Evolutionary conservation across 208 protist species (phyloP).

Genomic region (Trypanosoma scelopori): DNA sequence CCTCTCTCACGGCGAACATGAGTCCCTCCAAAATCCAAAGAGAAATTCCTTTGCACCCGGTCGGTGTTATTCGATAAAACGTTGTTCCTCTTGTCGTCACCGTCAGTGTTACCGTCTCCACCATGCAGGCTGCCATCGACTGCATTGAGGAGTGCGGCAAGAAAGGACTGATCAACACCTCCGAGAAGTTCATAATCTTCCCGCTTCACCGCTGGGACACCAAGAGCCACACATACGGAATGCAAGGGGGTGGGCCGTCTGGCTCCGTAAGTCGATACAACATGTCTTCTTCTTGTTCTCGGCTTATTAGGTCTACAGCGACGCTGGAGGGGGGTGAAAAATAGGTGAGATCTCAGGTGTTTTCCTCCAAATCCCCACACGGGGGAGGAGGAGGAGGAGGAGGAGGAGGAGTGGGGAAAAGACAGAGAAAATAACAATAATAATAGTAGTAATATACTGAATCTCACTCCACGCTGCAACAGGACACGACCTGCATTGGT

Average conservation of each 20-base stretch:
- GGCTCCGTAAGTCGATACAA: neutral
- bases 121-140: neutral
- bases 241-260: neutral
- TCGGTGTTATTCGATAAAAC: neutral
- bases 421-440: no score
- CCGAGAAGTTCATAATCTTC: slow-evolving; percentile 11
- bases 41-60: neutral
- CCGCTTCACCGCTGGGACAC: neutral
- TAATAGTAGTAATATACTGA: no score
- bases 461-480: neutral
- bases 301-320: neutral
- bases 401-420: neutral
- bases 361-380: no score
- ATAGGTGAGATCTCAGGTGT: no score
- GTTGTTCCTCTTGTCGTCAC: neutral
- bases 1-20: neutral
- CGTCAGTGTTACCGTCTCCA: neutral
- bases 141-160: neutral
- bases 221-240: neutral
- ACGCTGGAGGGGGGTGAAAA: no score
- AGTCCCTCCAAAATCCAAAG: neutral
- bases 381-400: neutral
- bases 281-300: neutral
- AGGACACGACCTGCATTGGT: neutral
- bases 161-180: neutral